These are phyloP conservation scores for Yamadazyma takamatsuzukensis DNA, from an alignment of 805 yeast species.

Conservation along the genomic window DNA sequence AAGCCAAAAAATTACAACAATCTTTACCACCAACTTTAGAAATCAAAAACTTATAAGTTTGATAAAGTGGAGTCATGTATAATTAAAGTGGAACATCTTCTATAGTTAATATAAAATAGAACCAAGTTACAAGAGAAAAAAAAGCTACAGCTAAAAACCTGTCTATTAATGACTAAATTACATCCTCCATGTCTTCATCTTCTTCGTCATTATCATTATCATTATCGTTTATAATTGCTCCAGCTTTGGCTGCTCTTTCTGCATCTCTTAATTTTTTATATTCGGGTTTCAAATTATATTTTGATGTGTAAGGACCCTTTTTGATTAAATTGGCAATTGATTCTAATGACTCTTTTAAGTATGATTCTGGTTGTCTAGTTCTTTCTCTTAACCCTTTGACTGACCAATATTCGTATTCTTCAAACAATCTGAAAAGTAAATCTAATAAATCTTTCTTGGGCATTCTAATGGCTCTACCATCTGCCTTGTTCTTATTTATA, in stretches of 20 bases:
- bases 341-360: slow-evolving; percentile 85
- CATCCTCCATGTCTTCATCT: slow-evolving; percentile 74
- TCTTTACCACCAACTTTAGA: slow-evolving; percentile 93
- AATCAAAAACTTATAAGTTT: slow-evolving; percentile 49
- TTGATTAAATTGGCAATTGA: slow-evolving; percentile 85
- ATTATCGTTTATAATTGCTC: slow-evolving; percentile 42
- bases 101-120: slow-evolving; percentile 4
- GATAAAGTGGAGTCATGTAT: slow-evolving; percentile 7
- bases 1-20: slow-evolving; percentile 97
- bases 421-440: slow-evolving; percentile 81
- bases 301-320: slow-evolving; percentile 93
- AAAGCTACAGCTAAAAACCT: background rate
- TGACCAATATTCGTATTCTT: slow-evolving; percentile 95
- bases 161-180: no score
- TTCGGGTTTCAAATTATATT: slow-evolving; percentile 86
- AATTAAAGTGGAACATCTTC: slow-evolving; percentile 6
- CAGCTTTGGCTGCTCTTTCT: slow-evolving; percentile 65
- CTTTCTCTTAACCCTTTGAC: slow-evolving; percentile 91
- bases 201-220: slow-evolving; percentile 48
- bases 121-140: slow-evolving; percentile 2
- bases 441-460: slow-evolving; percentile 90
- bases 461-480: slow-evolving; percentile 91
- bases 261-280: slow-evolving; percentile 76
- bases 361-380: slow-evolving; percentile 93
- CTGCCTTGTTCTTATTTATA: slow-evolving; percentile 45